A percentile compares a stretch with the other conserved stretches of the same genome.
phyloP scores from a whole-genome alignment of 176 grass and related monocot species.

The Oryza nivara region DNA sequence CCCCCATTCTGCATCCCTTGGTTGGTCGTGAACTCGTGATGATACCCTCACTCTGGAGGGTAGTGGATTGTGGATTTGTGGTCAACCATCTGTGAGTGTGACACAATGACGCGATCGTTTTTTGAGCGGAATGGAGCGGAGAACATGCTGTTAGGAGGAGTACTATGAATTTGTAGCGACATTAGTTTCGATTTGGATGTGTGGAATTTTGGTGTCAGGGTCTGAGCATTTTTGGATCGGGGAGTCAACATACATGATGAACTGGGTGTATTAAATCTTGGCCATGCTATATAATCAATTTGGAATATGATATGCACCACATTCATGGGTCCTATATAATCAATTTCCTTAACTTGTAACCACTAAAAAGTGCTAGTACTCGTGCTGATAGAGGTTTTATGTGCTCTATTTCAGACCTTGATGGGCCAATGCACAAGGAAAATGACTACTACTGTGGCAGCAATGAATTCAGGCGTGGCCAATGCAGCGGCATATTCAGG shows the following conservation, averaged over 20 bases:
- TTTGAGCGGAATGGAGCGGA: neutral
- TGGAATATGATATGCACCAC: neutral
- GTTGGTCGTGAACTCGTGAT: neutral
- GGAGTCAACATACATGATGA: neutral
- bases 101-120: neutral
- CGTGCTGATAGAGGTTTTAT: neutral
- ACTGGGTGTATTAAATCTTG: neutral
- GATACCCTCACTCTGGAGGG: neutral
- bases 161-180: neutral
- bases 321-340: neutral
- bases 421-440: slow-evolving; percentile 58
- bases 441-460: slow-evolving; percentile 56
- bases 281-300: neutral
- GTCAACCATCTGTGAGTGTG: neutral
- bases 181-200: neutral
- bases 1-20: neutral
- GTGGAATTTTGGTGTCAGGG: slow-evolving; percentile 28
- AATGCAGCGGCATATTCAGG: slow-evolving; percentile 62
- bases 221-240: neutral
- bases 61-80: neutral
- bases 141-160: neutral
- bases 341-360: neutral
- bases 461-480: slow-evolving; percentile 45
- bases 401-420: slow-evolving; percentile 39
- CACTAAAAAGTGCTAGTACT: neutral